Base-by-base conservation (phyloP, 768 basidiomycete species). In the Kwoniella sp. region DNA sequence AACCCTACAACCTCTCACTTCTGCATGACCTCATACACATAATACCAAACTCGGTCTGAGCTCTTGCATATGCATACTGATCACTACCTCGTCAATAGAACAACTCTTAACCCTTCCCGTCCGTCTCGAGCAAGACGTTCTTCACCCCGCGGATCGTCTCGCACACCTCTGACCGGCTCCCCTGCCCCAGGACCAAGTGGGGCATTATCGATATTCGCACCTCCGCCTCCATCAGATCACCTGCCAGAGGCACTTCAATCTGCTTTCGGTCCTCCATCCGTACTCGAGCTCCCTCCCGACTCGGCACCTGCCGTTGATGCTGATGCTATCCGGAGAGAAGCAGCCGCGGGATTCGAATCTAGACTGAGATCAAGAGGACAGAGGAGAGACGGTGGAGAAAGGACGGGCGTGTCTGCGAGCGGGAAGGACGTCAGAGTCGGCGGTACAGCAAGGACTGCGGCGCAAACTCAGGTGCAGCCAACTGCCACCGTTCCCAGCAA, bases 341-440 rank as follows among this genome's bases (percentile, higher is more conserved):
- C 69, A 26, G 75, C 69, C 20, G 73, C 72, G 31, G 73, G 75
- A 1, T 67, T 74, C 26, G 68, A 72, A 45, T 67, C 67, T 13
- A 55, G 72, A 47, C 54, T 68, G 37, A 47, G 71, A 23, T 63
- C 62, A 11, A 26, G 58, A 20, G 48, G 51, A 25, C 60, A 67
- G 11, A 53, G 54, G 34, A 50, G 63, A 38, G 70, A 72, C 8
- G 59, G 61, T 22, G 66, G 55, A 23, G 68, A 72, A n/a, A 59
- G 68, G 41, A 66, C 71, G 2, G 75, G 75, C 17, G 71, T 77
- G 0, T 66, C 55, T 22, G 75, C 75, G 12, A 59, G 52, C 48
- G 75, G 75, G 15, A 73, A 70, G 57, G 75, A 73, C 37, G 75
- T 74, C 47, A 73, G 68, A 47, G 69, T 76, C n/a, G 72, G 71